Base-by-base conservation (phyloP, 2,329 filamentous ascomycete genomes). In the Pleomassaria siparia region DNA sequence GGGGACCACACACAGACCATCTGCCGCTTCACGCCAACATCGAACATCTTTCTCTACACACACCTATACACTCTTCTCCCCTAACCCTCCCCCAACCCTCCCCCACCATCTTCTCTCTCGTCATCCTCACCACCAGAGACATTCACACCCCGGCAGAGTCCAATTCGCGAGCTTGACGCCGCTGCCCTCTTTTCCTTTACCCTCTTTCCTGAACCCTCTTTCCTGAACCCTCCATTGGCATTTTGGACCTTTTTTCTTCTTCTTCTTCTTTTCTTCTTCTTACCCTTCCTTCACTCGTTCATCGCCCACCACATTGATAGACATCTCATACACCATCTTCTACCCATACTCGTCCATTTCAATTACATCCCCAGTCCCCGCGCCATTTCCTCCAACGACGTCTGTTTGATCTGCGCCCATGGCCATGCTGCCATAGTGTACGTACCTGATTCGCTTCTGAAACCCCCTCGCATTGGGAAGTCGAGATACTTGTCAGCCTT, bases 381-480 rank as follows among this genome's bases (percentile, higher is more conserved):
- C 50, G 36, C 41, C 43, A 45, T 44, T 53, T 51, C 50, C 51
- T 60, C 59, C 46, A 50, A 58, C 55, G 50, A n/a, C 43, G 39
- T 49, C 54, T 43, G 60, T 66, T 59, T 62, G 58, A 62, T 47
- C 47, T 52, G 39, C 47, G 41, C 40, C 54, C 42, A 43, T 30
- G 44, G 36, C 46, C 43, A 86, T 63, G 76, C 87, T 46, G 45
- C 22, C 45, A 58, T 59, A 55, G 53, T 60, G 67, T 71, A 69
- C 54, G 67, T 70, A 60, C 56, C 51, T 49, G 43, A 46, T 50
- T 59, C 51, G 49, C 43, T 62, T 57, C 57, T 67, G 64, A 69
- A 70, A 68, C 66, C 59, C n/a, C n/a, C n/a, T n/a, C 53, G 37
- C 52, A 61, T 58, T 58, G 60, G 63, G 61, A 54, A 63, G 40